Evolutionary conservation across 352 stramenopile species (phyloP).

Genomic region (Phytophthora fragariae): DNA sequence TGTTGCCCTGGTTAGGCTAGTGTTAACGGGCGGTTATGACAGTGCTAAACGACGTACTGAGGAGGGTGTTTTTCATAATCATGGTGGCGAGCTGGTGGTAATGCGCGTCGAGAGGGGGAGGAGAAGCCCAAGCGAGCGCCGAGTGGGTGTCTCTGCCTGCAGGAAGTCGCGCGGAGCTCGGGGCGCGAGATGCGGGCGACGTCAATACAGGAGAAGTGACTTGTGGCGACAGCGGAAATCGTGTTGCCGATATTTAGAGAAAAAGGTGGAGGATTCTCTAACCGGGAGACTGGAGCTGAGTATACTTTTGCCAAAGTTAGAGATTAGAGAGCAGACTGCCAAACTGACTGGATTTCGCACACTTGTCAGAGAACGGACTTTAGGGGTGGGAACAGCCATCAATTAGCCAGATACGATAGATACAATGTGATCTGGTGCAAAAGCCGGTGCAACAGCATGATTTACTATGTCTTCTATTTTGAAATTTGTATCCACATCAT

Average conservation of each 20-base stretch:
- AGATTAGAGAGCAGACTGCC: constrained; percentile 13
- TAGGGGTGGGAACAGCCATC: constrained; percentile 21
- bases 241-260: constrained; percentile 15
- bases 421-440: neutral
- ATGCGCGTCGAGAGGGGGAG: neutral
- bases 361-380: constrained; percentile 8
- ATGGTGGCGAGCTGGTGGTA: constrained; percentile 22
- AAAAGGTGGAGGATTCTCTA: neutral
- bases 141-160: constrained; percentile 17
- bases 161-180: constrained; percentile 10
- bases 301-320: constrained; percentile 13
- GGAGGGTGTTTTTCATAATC: constrained; percentile 80
- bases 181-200: constrained; percentile 16
- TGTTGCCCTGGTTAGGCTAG: constrained; percentile 1
- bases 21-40: constrained; percentile 5
- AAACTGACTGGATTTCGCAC: constrained; percentile 48
- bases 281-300: constrained; percentile 1
- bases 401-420: neutral
- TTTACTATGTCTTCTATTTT: no score
- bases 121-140: neutral
- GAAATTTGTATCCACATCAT: neutral
- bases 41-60: constrained; percentile 55
- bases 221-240: neutral
- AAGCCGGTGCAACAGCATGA: neutral
- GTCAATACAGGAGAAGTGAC: constrained; percentile 45